Base-by-base conservation (phyloP, 495 filamentous ascomycete genomes). In the Neurospora hispaniola region DNA sequence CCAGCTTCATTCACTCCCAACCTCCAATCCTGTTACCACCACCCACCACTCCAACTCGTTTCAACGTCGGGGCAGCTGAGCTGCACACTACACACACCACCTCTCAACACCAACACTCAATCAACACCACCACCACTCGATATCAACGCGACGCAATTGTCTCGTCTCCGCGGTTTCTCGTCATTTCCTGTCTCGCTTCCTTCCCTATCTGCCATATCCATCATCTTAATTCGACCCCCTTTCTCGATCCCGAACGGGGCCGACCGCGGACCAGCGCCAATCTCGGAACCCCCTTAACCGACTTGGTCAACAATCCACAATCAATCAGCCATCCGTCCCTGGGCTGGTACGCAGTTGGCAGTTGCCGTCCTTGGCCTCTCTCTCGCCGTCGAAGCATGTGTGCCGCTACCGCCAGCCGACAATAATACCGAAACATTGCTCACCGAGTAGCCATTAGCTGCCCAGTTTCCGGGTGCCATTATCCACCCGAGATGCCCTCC, bases 401-500 rank as follows among this genome's bases (percentile, higher is more conserved):
- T 39, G 54, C 73, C 69, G 70, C 71, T 27, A 35, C 27, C 48
- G 46, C 44, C 69, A 35, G 69, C 70, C 66, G 71, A 69, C 48
- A 70, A 54, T 76, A 68, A 78, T 40, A 72, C 27, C 70, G 42
- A 66, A 74, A 69, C 69, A 72, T 73, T 59, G 40, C 68, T 74
- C 74, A 62, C 62, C 41, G 69, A 74, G 69, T 73, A 73, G 54
- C 43, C 70, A 43, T 69, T 71, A 71, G n/a, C 66, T 43, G 54
- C 54, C 69, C 27, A 70, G 11, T 69, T 44, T n/a, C 66, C 70
- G 74, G 69, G 66, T 72, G 43, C 73, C 54, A 73, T 76, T 70
- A 71, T 42, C 23, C 68, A 66, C 75, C 71, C 75, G 80, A 85
- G 78, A 90, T 90, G 88, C 88, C 88, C 81, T 87, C 86, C 72